Evolutionary conservation across 2,329 filamentous ascomycete genomes (phyloP).

Genomic region (Aspergillus piperis): DNA sequence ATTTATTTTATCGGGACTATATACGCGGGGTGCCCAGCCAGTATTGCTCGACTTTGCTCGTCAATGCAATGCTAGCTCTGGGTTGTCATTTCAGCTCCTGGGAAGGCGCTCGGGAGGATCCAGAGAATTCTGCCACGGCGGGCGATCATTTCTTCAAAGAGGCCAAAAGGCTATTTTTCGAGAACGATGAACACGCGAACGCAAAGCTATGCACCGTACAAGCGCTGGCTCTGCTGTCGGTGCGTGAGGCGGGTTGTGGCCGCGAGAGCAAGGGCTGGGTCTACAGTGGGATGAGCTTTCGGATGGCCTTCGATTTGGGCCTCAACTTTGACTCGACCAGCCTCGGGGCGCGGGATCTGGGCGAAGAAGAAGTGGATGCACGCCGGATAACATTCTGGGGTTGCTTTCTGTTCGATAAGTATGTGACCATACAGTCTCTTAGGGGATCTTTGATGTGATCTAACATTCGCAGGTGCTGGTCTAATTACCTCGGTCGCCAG

Average conservation of each 20-base stretch:
- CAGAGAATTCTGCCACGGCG: constrained; percentile 77
- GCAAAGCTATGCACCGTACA: constrained; percentile 88
- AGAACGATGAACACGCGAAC: constrained; percentile 90
- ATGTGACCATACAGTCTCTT: constrained; percentile 23
- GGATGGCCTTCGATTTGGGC: constrained; percentile 94
- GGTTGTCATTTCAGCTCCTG: constrained; percentile 90
- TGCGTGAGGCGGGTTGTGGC: constrained; percentile 90
- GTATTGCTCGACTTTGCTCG: constrained; percentile 85
- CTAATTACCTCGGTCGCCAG: constrained; percentile 89
- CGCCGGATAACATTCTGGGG: constrained; percentile 95
- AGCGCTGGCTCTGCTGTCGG: constrained; percentile 91
- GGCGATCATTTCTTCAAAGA: constrained; percentile 96
- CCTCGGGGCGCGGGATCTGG: constrained; percentile 63
- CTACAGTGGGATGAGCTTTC: constrained; percentile 96
- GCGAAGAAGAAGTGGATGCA: constrained; percentile 84
- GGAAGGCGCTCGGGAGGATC: constrained; percentile 68
- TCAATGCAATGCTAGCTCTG: constrained; percentile 90
- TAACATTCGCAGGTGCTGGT: constrained; percentile 69
- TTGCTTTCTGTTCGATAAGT: constrained; percentile 96
- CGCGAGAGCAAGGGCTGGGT: constrained; percentile 96
- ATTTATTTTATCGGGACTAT: constrained; percentile 85
- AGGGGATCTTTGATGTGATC: constrained; percentile 1
- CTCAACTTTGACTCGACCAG: constrained; percentile 79
- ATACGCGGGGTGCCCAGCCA: constrained; percentile 66
- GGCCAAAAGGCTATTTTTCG: constrained; percentile 83